These are phyloP conservation scores for Williopsis jadinii DNA, from an alignment of 1,139 yeast genomes.

Conservation along the genomic window DNA sequence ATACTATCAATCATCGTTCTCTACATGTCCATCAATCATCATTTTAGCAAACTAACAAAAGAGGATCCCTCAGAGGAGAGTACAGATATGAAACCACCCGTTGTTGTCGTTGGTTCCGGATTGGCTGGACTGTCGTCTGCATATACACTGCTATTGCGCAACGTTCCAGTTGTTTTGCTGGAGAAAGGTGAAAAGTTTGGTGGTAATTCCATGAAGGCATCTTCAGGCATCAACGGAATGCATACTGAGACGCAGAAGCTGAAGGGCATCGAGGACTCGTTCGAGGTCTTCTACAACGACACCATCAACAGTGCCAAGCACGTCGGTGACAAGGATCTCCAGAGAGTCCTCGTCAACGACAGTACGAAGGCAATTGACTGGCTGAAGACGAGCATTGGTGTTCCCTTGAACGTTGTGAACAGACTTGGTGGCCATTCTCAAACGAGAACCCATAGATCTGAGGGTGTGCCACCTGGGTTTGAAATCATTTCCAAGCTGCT, in stretches of 20 bases:
- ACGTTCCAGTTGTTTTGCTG: constrained; percentile 49
- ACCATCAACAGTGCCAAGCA: constrained; percentile 60
- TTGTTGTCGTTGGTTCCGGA: constrained; percentile 74
- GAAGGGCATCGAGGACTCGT: constrained; percentile 45
- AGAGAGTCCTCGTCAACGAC: constrained; percentile 29
- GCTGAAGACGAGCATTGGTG: constrained; percentile 55
- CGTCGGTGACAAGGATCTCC: constrained; percentile 48
- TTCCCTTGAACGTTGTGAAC: constrained; percentile 60
- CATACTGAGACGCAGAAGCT: constrained; percentile 53
- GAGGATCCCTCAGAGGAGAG: too few relatives aligned
- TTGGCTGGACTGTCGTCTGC: constrained; percentile 77
- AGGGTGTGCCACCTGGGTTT: constrained; percentile 67
- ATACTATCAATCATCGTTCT: too few relatives aligned
- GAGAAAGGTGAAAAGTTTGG: constrained; percentile 63
- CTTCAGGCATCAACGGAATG: constrained; percentile 79
- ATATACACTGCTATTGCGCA: constrained; percentile 50
- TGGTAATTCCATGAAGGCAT: constrained; percentile 77
- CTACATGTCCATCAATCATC: too few relatives aligned
- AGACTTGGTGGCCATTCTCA: constrained; percentile 71
- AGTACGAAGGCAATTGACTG: constrained; percentile 63
- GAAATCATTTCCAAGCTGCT: constrained; percentile 62
- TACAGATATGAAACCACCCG: constrained; percentile 18
- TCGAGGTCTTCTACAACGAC: constrained; percentile 55
- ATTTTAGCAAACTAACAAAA: too few relatives aligned
- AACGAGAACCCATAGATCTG: constrained; percentile 62